phyloP scores from a whole-genome alignment of 164 flowering plant genomes.

The Vitis labrusca region DNA sequence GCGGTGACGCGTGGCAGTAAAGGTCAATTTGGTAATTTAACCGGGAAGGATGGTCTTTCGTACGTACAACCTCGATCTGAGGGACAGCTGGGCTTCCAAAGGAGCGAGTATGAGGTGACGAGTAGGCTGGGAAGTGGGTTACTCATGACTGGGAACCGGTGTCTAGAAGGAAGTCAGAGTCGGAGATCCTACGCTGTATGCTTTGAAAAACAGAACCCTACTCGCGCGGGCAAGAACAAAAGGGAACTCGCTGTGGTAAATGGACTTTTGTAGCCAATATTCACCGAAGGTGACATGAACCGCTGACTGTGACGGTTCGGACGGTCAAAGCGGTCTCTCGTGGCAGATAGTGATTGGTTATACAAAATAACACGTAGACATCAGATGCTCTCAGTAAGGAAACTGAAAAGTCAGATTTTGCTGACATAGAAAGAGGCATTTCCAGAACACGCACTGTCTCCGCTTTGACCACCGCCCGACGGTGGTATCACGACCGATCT shows the following conservation, averaged over 20 bases:
- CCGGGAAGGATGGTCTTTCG: too few relatives aligned
- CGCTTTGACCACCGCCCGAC: conserved; percentile 21
- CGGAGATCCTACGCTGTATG: neutral
- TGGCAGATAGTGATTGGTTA: neutral
- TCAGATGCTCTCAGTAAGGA: neutral
- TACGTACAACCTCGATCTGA: too few relatives aligned
- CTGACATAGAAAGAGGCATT: conserved; percentile 19
- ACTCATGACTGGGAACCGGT: neutral
- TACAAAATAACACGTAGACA: too few relatives aligned
- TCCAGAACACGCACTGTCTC: conserved; percentile 9
- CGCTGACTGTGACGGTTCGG: neutral
- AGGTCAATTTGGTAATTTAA: neutral
- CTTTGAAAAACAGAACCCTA: neutral
- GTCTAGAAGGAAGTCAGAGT: neutral
- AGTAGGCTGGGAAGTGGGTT: neutral
- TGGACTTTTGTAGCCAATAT: neutral
- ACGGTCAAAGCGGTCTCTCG: neutral
- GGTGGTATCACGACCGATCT: conserved; percentile 11
- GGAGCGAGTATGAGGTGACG: neutral
- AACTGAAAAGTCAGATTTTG: conserved; percentile 27
- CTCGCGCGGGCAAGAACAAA: neutral
- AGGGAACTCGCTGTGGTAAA: neutral
- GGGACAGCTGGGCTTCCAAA: neutral
- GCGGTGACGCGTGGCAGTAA: conserved; percentile 3
- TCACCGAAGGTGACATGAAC: neutral